These are phyloP conservation scores for Alternaria metachromatica DNA, from an alignment of 2,329 filamentous ascomycete genomes.

Conservation along the genomic window DNA sequence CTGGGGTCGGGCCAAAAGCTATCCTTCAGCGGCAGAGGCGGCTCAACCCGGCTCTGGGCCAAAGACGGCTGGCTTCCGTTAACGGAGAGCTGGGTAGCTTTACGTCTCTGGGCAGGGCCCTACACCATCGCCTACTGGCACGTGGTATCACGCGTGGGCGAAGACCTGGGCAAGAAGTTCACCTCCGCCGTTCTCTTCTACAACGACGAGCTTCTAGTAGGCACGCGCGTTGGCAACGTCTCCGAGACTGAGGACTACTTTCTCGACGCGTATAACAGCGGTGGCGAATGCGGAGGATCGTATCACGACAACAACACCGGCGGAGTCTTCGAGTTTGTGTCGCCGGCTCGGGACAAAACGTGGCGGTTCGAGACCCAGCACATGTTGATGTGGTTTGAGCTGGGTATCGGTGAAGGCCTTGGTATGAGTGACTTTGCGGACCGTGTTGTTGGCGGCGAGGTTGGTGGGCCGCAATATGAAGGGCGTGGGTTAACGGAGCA, in stretches of 20 bases:
- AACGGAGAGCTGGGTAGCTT: background rate
- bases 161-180: background rate
- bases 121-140: background rate
- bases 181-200: background rate
- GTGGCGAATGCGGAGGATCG: background rate
- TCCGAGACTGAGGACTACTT: background rate
- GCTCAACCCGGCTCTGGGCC: background rate
- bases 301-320: background rate
- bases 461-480: background rate
- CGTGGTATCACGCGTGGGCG: background rate
- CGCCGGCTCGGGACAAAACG: background rate
- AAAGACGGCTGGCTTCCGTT: background rate
- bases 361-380: background rate
- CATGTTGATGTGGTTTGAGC: background rate
- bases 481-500: background rate
- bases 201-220: background rate
- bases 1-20: background rate
- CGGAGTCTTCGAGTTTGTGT: background rate
- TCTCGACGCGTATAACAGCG: background rate
- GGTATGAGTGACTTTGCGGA: background rate
- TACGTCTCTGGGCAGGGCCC: background rate
- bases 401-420: background rate
- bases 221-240: background rate
- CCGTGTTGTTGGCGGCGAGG: background rate
- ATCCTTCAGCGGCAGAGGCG: background rate